A percentile compares a stretch with the other conserved stretches of the same genome.
Evolutionary conservation across 371 early-diverging fungal genomes (phyloP).

Genomic region (Mortierella sp.): DNA sequence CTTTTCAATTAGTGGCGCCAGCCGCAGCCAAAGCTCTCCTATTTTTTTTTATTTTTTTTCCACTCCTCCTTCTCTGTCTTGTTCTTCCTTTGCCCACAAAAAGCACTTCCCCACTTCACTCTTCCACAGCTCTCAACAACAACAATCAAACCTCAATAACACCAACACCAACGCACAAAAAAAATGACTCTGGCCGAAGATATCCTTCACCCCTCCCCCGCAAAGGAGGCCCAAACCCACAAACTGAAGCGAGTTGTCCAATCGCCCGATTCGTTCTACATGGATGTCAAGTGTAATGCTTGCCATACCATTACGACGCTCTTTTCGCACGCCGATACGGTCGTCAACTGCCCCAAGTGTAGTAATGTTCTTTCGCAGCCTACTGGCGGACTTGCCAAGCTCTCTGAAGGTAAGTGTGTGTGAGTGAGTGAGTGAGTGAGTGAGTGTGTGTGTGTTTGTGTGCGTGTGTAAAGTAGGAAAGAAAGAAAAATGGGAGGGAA

Average conservation of each 20-base stretch:
- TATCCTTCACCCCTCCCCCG: constrained; percentile 97
- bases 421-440: constrained; percentile 29
- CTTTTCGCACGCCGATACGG: constrained; percentile 99
- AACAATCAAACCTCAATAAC: constrained; percentile 6
- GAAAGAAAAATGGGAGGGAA: not conserved
- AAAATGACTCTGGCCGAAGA: constrained; percentile 86
- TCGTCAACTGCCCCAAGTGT: constrained; percentile 97
- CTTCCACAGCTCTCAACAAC: not conserved
- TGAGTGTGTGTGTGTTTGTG: constrained; percentile 10
- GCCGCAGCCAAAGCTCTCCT: not conserved
- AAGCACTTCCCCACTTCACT: not conserved
- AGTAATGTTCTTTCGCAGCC: constrained; percentile 98
- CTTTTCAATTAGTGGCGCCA: constrained; percentile 8
- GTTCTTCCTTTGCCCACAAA: not conserved
- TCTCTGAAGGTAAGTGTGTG: constrained; percentile 82
- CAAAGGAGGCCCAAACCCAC: constrained; percentile 92
- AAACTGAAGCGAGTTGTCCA: constrained; percentile 99
- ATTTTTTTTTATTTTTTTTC: not conserved
- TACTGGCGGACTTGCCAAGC: constrained; percentile 98
- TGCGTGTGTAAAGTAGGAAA: not conserved
- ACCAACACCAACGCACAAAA: constrained; percentile 21
- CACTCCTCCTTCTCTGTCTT: not conserved
- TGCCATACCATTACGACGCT: constrained; percentile 98
- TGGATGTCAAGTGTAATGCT: constrained; percentile 99
- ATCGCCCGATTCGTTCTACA: constrained; percentile 99